Base-by-base conservation (phyloP, 1,284 basidiomycete genomes). In the Sporisorium scitamineum region DNA sequence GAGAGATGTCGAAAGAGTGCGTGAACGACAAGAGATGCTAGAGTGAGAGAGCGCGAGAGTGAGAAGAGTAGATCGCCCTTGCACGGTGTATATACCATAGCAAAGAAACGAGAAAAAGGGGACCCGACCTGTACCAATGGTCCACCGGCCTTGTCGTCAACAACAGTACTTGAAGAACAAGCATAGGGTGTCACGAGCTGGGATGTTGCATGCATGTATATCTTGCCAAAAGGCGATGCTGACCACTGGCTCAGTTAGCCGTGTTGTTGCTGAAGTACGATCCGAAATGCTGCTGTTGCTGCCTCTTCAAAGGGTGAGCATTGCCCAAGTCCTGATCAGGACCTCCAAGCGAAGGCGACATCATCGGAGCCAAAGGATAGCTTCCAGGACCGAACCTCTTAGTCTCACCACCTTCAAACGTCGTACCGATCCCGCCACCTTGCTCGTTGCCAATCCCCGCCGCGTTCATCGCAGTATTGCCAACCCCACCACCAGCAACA, bases 221-320 rank as follows among this genome's bases (percentile, higher is more conserved):
- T n/a, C n/a, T n/a, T n/a, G n/a, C n/a, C n/a, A n/a, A n/a, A n/a
- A n/a, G n/a, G n/a, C n/a, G 6, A 13, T 34, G 8, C 6, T 34
- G 3, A 3, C 5, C 22, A 13, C 16, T 18, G 16, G 5, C 13
- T 56, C 31, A 56, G 31, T 29, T 45, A 2, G 54, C 54, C 9
- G 58, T 44, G 20, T 41, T 61, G 61, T 57, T 61, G 50, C 58
- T 54, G 44, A 65, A 61, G 59, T 61, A 70, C 48, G 58, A 45
- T 14, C 59, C 59, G 24, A 65, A 70, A 0, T 52, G 60, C 42
- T 37, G 54, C 22, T 42, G 41, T 20, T 56, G 61, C 13, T 55
- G 57, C 31, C 58, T 45, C 27, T 52, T 61, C 26, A 51, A 3
- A 8, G 42, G 37, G 22, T 61, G 54, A 24, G 11, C 22, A 32